Base-by-base conservation (phyloP, 2,329 filamentous ascomycete genomes). In the Pseudogymnoascus sp. region DNA sequence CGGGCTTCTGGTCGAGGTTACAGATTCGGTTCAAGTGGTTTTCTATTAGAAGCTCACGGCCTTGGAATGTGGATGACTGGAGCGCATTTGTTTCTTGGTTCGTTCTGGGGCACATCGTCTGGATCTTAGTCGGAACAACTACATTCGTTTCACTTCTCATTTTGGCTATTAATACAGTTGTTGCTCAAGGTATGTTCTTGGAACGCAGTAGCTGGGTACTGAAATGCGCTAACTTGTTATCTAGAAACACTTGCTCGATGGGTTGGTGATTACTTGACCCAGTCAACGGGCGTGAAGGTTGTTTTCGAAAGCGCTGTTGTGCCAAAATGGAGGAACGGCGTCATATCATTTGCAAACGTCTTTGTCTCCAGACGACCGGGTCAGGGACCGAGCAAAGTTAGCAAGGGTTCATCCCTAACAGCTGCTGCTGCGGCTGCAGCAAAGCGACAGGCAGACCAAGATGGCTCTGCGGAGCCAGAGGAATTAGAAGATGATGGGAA, bases 241-340 rank as follows among this genome's bases (percentile, higher is more conserved):
- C 33, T 65, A 90, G 95, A 99, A 85, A 96, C 91, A 3, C 80
- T 99, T 31, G 95, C 93, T 21, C 85, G 90, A 70, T 96, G 91
- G 90, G 85, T 97, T 59, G 95, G 95, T 14, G 96, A 97, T 75
- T 97, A 97, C 75, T 80, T 99, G 25, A 99, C 95, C 2, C 87
- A 93, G 72, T 96, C 93, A 16, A 95, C 93, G 7, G 95, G 95
- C 5, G 81, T 97, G 58, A 95, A 92, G 40, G 90, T 99, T 33
- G 88, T 99, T 61, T 99, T 99, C 73, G 95, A 99, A 76, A 97
- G 91, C 40, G 95, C 95, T 21, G 96, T 99, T 70, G 95, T 99
- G 18, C 95, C 95, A 9, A 95, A 90, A 73, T 99, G 95, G 95
- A 88, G 86, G 65, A 89, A 95, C 71, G 93, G 93, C 33, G 93